A percentile compares a stretch with the other conserved stretches of the same genome.
Conservation (phyloP, 805 yeast species). For the Metschnikowia lachancei region DNA sequence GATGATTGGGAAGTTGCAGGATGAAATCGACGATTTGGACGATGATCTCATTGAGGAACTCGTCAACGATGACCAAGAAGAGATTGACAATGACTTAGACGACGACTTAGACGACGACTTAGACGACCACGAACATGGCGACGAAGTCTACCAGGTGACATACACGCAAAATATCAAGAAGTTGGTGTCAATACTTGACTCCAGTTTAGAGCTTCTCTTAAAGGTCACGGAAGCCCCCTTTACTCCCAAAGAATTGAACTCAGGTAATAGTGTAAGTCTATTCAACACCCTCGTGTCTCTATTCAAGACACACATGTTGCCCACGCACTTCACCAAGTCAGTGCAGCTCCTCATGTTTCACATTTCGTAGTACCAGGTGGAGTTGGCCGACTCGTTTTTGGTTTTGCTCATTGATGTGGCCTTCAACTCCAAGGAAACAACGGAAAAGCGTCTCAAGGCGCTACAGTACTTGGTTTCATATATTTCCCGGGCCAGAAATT, state of each 20-base stretch:
- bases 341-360: constrained; percentile 83
- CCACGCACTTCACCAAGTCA: constrained; percentile 88
- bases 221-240: constrained; percentile 48
- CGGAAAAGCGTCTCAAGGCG: constrained; percentile 79
- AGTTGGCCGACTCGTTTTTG: constrained; percentile 79
- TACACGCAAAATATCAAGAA: constrained; percentile 48
- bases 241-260: constrained; percentile 48
- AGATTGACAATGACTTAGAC: too few relatives aligned
- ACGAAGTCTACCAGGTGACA: constrained; percentile 32
- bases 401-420: constrained; percentile 81
- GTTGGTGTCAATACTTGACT: constrained; percentile 68
- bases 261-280: constrained; percentile 63
- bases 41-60: constrained; percentile 60
- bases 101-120: constrained; percentile 25
- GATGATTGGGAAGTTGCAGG: constrained; percentile 76
- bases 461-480: constrained; percentile 90
- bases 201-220: constrained; percentile 58
- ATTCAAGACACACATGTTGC: constrained; percentile 78
- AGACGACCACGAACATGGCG: constrained; percentile 29
- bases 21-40: constrained; percentile 80
- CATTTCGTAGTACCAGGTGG: constrained; percentile 76
- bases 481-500: constrained; percentile 77
- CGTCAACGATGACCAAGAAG: constrained; percentile 47
- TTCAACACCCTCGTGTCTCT: constrained; percentile 73
- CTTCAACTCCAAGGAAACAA: constrained; percentile 62